Evolutionary conservation across 2,329 filamentous ascomycete genomes (phyloP).

Genomic region (Scleromitrula shiraiana): DNA sequence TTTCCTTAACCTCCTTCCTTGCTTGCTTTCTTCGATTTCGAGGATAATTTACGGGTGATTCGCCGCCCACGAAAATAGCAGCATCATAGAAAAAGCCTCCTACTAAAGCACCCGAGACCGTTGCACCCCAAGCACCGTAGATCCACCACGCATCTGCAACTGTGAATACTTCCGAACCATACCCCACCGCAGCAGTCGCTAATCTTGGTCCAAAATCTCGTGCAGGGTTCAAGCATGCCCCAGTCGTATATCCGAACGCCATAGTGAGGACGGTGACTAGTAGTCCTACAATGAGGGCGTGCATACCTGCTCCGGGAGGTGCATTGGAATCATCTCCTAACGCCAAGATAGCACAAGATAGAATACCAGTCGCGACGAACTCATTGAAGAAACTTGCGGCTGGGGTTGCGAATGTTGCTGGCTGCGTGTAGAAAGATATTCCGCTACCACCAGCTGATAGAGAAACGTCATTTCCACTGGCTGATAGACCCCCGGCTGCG

Average conservation of each 20-base stretch:
- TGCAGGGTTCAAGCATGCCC: slow-evolving; percentile 40
- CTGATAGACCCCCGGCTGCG: neutral
- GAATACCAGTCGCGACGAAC: slow-evolving; percentile 36
- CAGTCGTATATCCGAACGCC: slow-evolving; percentile 39
- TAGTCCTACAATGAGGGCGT: slow-evolving; percentile 40
- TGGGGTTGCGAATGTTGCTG: slow-evolving; percentile 13
- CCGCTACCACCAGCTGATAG: slow-evolving; percentile 1
- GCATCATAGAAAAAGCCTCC: slow-evolving; percentile 43
- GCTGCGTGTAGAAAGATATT: slow-evolving; percentile 4
- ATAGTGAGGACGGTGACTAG: slow-evolving; percentile 32
- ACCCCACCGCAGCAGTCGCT: slow-evolving; percentile 37
- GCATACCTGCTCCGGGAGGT: slow-evolving; percentile 42
- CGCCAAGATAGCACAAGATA: slow-evolving; percentile 36
- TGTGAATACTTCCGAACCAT: slow-evolving; percentile 34
- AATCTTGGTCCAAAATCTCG: slow-evolving; percentile 43
- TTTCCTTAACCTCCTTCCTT: slow-evolving; percentile 34
- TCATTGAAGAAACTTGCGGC: slow-evolving; percentile 39
- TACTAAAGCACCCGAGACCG: slow-evolving; percentile 33
- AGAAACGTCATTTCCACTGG: neutral
- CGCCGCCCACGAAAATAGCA: slow-evolving; percentile 42
- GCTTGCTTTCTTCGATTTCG: slow-evolving; percentile 27
- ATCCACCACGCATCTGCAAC: slow-evolving; percentile 32
- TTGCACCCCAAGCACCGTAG: slow-evolving; percentile 36
- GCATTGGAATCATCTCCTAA: slow-evolving; percentile 39
- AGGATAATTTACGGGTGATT: slow-evolving; percentile 43